Base-by-base conservation (phyloP, 441 rosid genomes). In the Euphorbia schlechtendalii region DNA sequence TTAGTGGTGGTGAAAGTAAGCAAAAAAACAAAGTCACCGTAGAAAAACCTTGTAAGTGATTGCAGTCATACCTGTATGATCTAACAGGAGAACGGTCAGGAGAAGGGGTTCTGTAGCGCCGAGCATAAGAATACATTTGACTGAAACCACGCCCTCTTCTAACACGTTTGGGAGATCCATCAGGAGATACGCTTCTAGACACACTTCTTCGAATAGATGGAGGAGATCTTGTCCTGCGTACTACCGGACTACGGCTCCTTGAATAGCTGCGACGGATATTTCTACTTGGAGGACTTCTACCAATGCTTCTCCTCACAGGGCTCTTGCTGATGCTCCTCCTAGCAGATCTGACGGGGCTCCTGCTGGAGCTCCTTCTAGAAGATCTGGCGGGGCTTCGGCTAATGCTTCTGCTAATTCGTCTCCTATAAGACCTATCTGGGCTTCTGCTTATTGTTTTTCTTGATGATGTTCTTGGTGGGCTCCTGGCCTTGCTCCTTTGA, bases 111-210 rank as follows among this genome's bases (percentile, higher is more conserved):
- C 96, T 76, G 77, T 84, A 94, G 61, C 88, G 73, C 41, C 96
- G 90, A 65, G 99, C 98, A 72, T 86, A 91, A 25, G 99, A 86
- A 66, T 84, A 94, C 34, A 89, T 81, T 68, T 87, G 83, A 74
- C 96, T 91, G 71, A 94, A 87, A 63, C 99, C 99, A 48, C 99
- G 83, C 3, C 99, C 99, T 73, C 99, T 87, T 74, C 89, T 84
- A 46, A 89, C 80, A 48, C 96, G 94, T 78, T 83, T 89, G 7
- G 88, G 86, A 17, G 89, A 89, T 48, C 79, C 88, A 74, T 71
- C 86, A 11, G 96, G 99, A 11, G 97, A 86, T 66, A 73, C 81
- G 25, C 98, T 90, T 77, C 88, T 88, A n/a, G 98, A 88, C 70
- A 77, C 66, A 81, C 86, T 81, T 82, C 89, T 78, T 59, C 86